Percentiles rank a stretch among this genome's conserved stretches.
Conservation (phyloP, 169 alveolate genomes). For the Besnoitia besnoiti region DNA sequence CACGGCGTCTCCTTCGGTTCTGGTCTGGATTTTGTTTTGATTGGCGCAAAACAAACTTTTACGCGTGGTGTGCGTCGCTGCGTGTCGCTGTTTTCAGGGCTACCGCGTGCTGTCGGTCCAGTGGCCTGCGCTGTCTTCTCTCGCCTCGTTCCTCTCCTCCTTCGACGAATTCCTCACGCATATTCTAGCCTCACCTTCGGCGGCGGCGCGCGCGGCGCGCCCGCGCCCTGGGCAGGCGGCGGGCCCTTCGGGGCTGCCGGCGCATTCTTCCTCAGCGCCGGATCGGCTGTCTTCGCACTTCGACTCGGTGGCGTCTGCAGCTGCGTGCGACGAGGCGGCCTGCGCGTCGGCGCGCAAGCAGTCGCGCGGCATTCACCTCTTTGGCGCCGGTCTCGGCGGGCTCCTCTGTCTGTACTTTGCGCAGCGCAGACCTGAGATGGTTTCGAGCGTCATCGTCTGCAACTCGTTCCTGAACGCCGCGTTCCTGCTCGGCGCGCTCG, state of each 20-base stretch:
- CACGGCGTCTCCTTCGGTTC: no score
- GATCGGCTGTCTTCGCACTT: no score
- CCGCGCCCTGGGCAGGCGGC: background rate
- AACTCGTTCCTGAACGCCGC: slow-evolving; percentile 2
- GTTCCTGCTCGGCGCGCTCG: background rate
- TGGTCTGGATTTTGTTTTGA: no score
- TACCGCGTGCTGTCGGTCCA: background rate
- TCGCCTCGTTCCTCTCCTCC: background rate
- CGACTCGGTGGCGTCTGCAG: background rate
- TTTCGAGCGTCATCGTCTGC: slow-evolving; percentile 4
- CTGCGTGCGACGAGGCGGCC: background rate
- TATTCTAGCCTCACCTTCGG: background rate
- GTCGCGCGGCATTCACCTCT: background rate
- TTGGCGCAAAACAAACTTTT: no score
- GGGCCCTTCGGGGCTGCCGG: no score
- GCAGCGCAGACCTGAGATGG: background rate
- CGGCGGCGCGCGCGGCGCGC: background rate
- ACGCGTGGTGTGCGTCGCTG: no score
- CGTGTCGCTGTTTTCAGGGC: background rate
- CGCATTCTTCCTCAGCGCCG: no score
- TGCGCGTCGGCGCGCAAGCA: background rate
- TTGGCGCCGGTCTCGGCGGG: slow-evolving; percentile 33
- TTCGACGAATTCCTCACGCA: slow-evolving; percentile 19
- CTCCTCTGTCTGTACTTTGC: slow-evolving; percentile 8
- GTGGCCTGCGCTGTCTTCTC: slow-evolving; percentile 42